phyloP scores from a whole-genome alignment of 1,284 basidiomycete genomes.

The Sparassis latifolia region DNA sequence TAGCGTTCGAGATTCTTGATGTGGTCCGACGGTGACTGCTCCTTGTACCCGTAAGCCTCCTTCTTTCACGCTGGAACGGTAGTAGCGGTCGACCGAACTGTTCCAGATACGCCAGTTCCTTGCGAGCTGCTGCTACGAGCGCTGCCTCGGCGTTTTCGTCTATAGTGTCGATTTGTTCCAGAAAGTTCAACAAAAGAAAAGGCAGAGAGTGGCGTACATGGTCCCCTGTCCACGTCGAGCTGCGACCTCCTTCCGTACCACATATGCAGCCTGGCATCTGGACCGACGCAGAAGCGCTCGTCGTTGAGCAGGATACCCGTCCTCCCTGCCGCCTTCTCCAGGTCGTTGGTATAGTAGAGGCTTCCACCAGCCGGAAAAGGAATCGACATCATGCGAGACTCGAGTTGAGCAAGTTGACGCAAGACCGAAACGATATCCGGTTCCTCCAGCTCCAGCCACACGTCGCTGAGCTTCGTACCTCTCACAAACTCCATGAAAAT shows the following conservation, averaged over 20 bases:
- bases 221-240: constrained; percentile 42
- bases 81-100: constrained; percentile 42
- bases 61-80: constrained; percentile 39
- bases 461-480: constrained; percentile 38
- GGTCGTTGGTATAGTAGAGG: constrained; percentile 38
- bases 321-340: constrained; percentile 30
- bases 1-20: constrained; percentile 30
- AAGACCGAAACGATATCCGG: constrained; percentile 35
- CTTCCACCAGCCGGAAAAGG: constrained; percentile 43
- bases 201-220: constrained; percentile 36
- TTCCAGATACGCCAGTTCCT: constrained; percentile 45
- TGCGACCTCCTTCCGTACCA: constrained; percentile 43
- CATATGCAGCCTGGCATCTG: constrained; percentile 35
- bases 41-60: constrained; percentile 39
- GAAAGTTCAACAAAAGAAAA: constrained; percentile 10
- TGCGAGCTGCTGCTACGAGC: constrained; percentile 36
- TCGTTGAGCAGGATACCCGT: constrained; percentile 31
- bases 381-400: constrained; percentile 40
- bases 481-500: constrained; percentile 46
- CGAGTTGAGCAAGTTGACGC: constrained; percentile 38
- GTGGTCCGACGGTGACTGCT: constrained; percentile 42
- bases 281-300: constrained; percentile 42
- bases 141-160: constrained; percentile 40
- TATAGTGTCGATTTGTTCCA: constrained; percentile 26
- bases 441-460: constrained; percentile 37